phyloP scores from a whole-genome alignment of 139 green algal species.

The Ulvella scutata region DNA sequence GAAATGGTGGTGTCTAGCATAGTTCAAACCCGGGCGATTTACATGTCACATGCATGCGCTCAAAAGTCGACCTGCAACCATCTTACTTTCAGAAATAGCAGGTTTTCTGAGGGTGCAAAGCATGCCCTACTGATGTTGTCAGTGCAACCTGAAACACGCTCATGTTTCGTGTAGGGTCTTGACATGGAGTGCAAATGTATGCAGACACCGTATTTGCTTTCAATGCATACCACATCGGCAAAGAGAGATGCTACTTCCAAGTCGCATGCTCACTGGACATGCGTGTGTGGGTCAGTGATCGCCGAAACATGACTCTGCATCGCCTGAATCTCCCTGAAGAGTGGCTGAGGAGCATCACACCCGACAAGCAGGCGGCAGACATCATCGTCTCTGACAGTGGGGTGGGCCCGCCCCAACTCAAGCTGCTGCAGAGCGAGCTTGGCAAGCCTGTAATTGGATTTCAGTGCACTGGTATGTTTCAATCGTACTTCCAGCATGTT shows the following conservation, averaged over 20 bases:
- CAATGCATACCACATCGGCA: slow-evolving; percentile 56
- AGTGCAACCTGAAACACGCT: no score
- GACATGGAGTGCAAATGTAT: not conserved
- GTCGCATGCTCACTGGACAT: slow-evolving; percentile 28
- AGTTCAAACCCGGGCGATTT: no score
- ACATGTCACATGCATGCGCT: no score
- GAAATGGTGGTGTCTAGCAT: no score
- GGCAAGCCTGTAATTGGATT: slow-evolving; percentile 30
- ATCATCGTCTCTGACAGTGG: slow-evolving; percentile 24
- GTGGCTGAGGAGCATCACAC: slow-evolving; percentile 26
- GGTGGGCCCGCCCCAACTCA: not conserved
- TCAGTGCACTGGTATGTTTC: slow-evolving; percentile 33
- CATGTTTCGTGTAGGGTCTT: no score
- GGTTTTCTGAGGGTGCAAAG: no score
- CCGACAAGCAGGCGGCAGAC: slow-evolving; percentile 2
- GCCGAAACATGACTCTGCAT: slow-evolving; percentile 9
- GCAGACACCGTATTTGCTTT: slow-evolving; percentile 38
- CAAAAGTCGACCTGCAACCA: no score
- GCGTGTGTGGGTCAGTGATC: slow-evolving; percentile 12
- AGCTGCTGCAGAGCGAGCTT: slow-evolving; percentile 2
- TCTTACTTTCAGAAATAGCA: no score
- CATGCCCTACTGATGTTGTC: no score
- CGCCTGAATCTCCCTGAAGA: slow-evolving; percentile 33
- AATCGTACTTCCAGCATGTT: no score
- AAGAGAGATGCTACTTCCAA: slow-evolving; percentile 54